These are phyloP conservation scores for Aspergillus bridgeri DNA, from an alignment of 495 filamentous ascomycete genomes.

Conservation along the genomic window DNA sequence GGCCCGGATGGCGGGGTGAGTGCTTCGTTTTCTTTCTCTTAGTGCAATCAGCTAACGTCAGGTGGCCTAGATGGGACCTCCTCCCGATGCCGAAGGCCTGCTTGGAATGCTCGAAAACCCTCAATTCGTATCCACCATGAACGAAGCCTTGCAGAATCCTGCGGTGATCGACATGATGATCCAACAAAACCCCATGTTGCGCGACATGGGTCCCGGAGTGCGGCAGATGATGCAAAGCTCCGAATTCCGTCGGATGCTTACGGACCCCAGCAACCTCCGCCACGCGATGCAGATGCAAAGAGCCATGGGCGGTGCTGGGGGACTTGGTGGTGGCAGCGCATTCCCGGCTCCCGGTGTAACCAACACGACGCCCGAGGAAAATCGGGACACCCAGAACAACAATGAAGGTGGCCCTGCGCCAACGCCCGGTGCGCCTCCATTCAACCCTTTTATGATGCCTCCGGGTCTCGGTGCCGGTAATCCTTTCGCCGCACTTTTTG, in stretches of 20 bases:
- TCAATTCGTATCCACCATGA: constrained; percentile 74
- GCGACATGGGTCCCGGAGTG: constrained; percentile 74
- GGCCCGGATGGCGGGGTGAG: constrained; percentile 95
- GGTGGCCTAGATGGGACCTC: constrained; percentile 76
- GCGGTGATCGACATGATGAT: constrained; percentile 90
- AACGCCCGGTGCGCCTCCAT: constrained; percentile 17
- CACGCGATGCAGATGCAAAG: constrained; percentile 76
- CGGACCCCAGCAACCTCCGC: constrained; percentile 81
- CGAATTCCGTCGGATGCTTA: constrained; percentile 88
- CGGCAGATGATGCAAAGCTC: constrained; percentile 83
- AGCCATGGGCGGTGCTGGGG: constrained; percentile 58
- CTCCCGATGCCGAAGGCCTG: constrained; percentile 75
- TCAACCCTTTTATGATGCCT: constrained; percentile 39
- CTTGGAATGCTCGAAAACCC: constrained; percentile 84
- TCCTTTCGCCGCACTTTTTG: constrained; percentile 71
- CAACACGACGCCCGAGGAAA: constrained; percentile 58
- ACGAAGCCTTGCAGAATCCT: constrained; percentile 92
- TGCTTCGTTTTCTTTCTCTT: constrained; percentile 16
- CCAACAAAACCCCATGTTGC: constrained; percentile 80
- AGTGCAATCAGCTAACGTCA: constrained; percentile 17
- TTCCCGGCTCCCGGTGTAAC: constrained; percentile 91
- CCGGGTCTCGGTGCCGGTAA: constrained; percentile 53
- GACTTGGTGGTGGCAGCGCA: constrained; percentile 44
- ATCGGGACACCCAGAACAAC: constrained; percentile 39
- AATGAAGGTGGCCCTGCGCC: constrained; percentile 12